These are phyloP conservation scores for Rehmannia glutinosa DNA, from an alignment of 257 asterid genomes.

Conservation along the genomic window DNA sequence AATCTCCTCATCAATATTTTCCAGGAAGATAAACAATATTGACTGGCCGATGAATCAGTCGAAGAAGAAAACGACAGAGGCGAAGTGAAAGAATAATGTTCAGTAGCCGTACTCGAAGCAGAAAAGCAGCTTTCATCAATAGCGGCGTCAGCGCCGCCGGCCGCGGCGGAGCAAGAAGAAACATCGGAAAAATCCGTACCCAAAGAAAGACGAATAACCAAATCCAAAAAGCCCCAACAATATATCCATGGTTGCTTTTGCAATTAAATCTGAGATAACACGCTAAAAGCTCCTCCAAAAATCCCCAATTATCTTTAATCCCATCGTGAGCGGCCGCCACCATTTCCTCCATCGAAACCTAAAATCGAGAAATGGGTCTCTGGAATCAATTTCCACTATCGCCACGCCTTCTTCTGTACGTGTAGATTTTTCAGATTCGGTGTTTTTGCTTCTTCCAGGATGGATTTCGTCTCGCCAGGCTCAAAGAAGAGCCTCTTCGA, in stretches of 20 bases:
- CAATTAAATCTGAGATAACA: slow-evolving; percentile 52
- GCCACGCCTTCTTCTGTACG: slow-evolving; percentile 25
- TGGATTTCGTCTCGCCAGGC: slow-evolving; percentile 63
- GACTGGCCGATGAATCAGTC: slow-evolving; percentile 31
- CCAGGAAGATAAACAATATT: slow-evolving; percentile 28
- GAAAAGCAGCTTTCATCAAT: slow-evolving; percentile 23
- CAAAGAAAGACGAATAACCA: too few species aligned
- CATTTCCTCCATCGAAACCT: slow-evolving; percentile 82
- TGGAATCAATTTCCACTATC: slow-evolving; percentile 47
- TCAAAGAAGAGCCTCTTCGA: slow-evolving; percentile 73
- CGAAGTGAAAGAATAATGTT: slow-evolving; percentile 49
- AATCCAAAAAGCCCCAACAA: slow-evolving; percentile 74
- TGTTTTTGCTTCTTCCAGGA: slow-evolving; percentile 37
- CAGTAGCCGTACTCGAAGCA: slow-evolving; percentile 25
- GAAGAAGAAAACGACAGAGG: slow-evolving; percentile 59
- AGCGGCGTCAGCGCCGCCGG: neutral
- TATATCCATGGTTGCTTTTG: slow-evolving; percentile 47
- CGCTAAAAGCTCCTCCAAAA: slow-evolving; percentile 53
- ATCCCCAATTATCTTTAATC: slow-evolving; percentile 44
- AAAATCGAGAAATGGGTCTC: slow-evolving; percentile 61
- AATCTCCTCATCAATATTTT: neutral
- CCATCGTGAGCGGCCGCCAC: slow-evolving; percentile 43
- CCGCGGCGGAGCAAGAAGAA: slow-evolving; percentile 7
- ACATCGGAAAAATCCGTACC: too few species aligned
- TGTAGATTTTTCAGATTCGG: neutral